Evolutionary conservation across 805 yeast species (phyloP), one percentile per base, ranked within the genome.

Genomic region (Saturnispora zaruensis): DNA sequence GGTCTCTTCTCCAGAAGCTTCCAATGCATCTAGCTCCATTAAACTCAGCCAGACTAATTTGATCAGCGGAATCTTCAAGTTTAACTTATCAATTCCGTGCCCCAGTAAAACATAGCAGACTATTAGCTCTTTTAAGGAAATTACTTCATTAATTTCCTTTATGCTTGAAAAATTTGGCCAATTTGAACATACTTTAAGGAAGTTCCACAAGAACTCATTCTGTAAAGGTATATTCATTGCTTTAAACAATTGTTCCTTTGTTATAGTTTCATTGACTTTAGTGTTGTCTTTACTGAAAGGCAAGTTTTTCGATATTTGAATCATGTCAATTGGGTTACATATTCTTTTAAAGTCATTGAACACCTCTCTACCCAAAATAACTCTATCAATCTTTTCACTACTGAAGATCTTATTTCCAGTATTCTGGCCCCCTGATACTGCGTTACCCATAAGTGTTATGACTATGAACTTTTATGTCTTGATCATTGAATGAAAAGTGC

Each of bases 211-310:
- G 11, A 49, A 11, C 2, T 38, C 21, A 7, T 45, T 47, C 44
- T 43, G 45, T 61, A 65, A 52, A 70, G 44, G 30, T 11, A 47
- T 24, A n/a, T 41, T 32, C 5, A 47, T 24, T 14, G n/a, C 41
- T 4, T 24, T 28, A 16, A 47, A 41, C 20, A 47, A 23, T 18
- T 41, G 28, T 5, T 41, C 41, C n/a, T 36, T 30, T 11, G 41
- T 41, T 14, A 47, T 21, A 6, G 40, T 36, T 6, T 32, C 36
- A 34, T 30, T 41, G 25, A 38, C 25, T 7, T 40, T 25, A 21
- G 42, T 47, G 23, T 47, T 38, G 5, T 23, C 26, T 21, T 33
- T 37, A 6, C 33, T 13, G 28, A 47, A 41, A 0, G 50, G 50
- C 16, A 47, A 41, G 33, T 47, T 47, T 28, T 26, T 41, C 4